Base-by-base conservation (phyloP, 2,329 filamentous ascomycete genomes). In the Nemania serpens region DNA sequence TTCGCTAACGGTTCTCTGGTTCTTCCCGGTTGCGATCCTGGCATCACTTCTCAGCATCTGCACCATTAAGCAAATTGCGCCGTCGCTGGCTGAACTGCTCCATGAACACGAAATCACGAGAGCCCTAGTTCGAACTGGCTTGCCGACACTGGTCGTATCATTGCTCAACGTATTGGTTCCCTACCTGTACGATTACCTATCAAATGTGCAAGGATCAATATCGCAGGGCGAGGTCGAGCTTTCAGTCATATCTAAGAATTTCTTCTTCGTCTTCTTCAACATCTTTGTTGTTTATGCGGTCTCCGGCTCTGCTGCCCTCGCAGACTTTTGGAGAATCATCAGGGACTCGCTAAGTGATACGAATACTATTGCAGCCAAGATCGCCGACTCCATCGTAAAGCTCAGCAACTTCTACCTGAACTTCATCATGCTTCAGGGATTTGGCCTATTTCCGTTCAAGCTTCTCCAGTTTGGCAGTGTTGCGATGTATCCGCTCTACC, bases 251-350 rank as follows among this genome's bases (percentile, higher is more conserved):
- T 97, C 92, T 55, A 99, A 99, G 79, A 99, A 98, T 76, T 99
- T 98, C 78, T 97, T 98, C 82, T 99, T 99, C 74, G 93, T 91
- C 10, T 99, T 99, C 77, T 98, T 99, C 85, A 99, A 99, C 77
- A 91, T 98, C 59, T 99, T 99, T 77, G 85, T 98, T 52, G 86
- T 98, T 46, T 97, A 98, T 74, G 96, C 94, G 1, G 84, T 95
- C 25, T 91, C 96, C 47, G 91, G 90, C 55, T 92, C 93, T 4
- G 91, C 87, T 1, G 71, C 71, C 17, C 66, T 91, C 77, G 87
- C 89, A 41, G 86, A 88, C 55, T 91, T 97, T 71, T 87, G 87
- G 76, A 81, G 82, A 36, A 84, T 90, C 54, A 81, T 98, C 48
- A 86, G 86, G 55, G 85, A 94, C 49, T 86, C 89, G 10, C 82